phyloP scores from a whole-genome alignment of 164 flowering plant genomes.

The Macadamia integrifolia region DNA sequence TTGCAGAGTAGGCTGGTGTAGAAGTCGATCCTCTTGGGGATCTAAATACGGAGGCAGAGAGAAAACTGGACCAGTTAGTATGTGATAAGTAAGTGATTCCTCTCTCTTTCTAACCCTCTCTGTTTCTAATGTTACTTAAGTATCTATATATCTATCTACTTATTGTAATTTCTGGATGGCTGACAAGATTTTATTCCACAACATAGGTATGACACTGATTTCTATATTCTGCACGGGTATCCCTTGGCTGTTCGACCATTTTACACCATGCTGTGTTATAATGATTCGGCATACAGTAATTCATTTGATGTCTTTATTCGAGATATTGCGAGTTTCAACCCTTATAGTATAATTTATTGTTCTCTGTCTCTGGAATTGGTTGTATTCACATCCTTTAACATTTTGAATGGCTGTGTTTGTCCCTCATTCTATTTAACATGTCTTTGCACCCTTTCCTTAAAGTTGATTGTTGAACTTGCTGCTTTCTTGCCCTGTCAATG shows the following conservation, averaged over 20 bases:
- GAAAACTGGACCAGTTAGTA: constrained; percentile 83
- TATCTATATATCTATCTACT: background rate
- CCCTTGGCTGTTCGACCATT: constrained; percentile 90
- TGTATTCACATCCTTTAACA: background rate
- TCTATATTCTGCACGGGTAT: constrained; percentile 88
- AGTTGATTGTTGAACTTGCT: background rate
- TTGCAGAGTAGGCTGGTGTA: constrained; percentile 76
- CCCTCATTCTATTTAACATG: background rate
- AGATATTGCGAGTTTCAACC: constrained; percentile 33
- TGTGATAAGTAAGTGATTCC: constrained; percentile 51
- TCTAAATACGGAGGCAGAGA: constrained; percentile 88
- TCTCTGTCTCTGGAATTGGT: background rate
- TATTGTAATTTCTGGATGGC: constrained; percentile 2
- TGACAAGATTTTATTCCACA: background rate
- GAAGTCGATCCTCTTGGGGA: constrained; percentile 82
- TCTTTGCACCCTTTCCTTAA: background rate
- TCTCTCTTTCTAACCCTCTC: background rate
- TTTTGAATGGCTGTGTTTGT: background rate
- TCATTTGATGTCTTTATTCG: constrained; percentile 97
- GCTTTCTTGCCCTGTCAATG: background rate
- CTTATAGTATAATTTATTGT: background rate
- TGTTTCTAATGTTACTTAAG: too few species aligned
- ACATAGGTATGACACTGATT: constrained; percentile 82
- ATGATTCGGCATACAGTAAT: constrained; percentile 66
- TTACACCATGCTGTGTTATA: constrained; percentile 92